Evolutionary conservation across 352 stramenopile species (phyloP).

Genomic region (Globisporangium cylindrosporum): DNA sequence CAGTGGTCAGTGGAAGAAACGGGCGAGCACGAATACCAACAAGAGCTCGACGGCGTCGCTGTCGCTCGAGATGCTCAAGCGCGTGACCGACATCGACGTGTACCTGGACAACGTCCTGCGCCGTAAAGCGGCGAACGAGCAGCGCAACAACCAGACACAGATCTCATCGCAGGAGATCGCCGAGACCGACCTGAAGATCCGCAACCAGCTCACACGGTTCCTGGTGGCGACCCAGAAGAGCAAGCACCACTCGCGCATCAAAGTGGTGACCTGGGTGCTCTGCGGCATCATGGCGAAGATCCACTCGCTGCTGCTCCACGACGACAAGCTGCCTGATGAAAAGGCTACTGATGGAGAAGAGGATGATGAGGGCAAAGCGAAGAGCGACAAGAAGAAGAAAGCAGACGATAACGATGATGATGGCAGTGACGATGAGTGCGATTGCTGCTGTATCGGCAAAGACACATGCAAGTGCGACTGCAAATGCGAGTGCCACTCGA

Average conservation of each 20-base stretch:
- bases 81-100: conserved; percentile 78
- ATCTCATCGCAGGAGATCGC: conserved; percentile 75
- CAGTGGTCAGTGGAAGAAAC: conserved; percentile 9
- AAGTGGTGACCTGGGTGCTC: conserved; percentile 84
- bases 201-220: conserved; percentile 78
- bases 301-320: conserved; percentile 62
- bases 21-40: not conserved
- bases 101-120: conserved; percentile 82
- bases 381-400: conserved; percentile 26
- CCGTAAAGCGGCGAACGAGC: conserved; percentile 40
- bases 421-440: conserved; percentile 73
- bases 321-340: conserved; percentile 57
- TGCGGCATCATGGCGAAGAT: conserved; percentile 86
- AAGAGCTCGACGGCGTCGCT: conserved; percentile 40
- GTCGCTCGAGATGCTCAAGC: conserved; percentile 77
- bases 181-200: conserved; percentile 71
- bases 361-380: conserved; percentile 53
- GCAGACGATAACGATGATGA: conserved; percentile 25
- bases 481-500: conserved; percentile 65
- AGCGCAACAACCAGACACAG: conserved; percentile 27
- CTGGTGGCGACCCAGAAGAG: conserved; percentile 68
- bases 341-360: conserved; percentile 21
- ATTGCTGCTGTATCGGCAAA: conserved; percentile 70
- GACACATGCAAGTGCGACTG: conserved; percentile 54
- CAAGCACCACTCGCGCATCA: conserved; percentile 76